Evolutionary conservation across 2,329 filamentous ascomycete genomes (phyloP), one percentile per base, ranked within the genome.

Genomic region (Curvularia spicifera): DNA sequence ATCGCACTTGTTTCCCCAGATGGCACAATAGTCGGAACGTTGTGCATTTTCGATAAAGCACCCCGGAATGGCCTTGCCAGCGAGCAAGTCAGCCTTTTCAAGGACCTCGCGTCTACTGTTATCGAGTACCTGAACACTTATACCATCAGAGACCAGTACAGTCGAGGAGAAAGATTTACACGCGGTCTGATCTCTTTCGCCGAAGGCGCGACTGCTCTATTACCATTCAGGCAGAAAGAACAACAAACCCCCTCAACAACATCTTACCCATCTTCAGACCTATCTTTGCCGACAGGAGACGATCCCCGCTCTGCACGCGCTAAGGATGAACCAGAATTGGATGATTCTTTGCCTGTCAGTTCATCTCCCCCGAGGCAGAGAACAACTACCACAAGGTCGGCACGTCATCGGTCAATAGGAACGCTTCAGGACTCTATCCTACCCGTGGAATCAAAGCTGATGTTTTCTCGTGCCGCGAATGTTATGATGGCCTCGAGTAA

Each of bases 381-480:
- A 33, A 40, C 58, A 18, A 52, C 47, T 24, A 57, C 57, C 18
- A 43, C 56, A 4, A 42, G 47, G 22, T 60, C 63, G 4, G 54
- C 56, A n/a, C 56, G 61, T 2, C 59, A 69, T 28, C 57, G 52
- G 12, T 65, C 66, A 10, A 55, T 71, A 2, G 39, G 55, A 28
- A 52, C 59, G 1, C 61, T 75, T 0, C 74, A 75, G 28, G 66
- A 74, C 12, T 66, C 56, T 1, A 74, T 75, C 1, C 33, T 76
- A 13, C 73, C 74, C 1, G 39, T 35, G 1, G 68, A 74, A 48
- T 66, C 73, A 12, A 71, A 64, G 37, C 59, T 63, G 0, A 74
- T 76, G 72, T 76, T 76, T 51, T 63, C 67, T 0, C 66, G 74
- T 26, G 74, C 74, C 40, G 73, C 74, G 12, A 71, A 62, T 43